A percentile compares a stretch with the other conserved stretches of the same genome.
These are phyloP conservation scores for Russula sp. DNA, from an alignment of 768 basidiomycete genomes.

Conservation along the genomic window DNA sequence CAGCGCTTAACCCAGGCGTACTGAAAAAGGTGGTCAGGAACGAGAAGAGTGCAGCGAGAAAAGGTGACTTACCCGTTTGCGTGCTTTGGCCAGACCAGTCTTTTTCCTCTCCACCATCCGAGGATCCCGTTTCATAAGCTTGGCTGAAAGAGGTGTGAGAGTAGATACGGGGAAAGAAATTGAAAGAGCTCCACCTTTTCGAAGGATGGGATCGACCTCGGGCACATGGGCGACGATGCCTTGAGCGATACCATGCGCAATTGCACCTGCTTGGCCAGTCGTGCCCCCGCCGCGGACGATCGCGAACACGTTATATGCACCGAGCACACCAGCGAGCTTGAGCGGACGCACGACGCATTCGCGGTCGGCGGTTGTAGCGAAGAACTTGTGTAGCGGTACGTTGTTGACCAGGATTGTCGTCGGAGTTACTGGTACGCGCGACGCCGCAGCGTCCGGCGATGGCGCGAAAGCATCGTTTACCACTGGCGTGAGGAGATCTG, in stretches of 20 bases:
- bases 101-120: conserved; percentile 99
- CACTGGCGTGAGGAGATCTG: conserved; percentile 15
- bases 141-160: conserved; percentile 50
- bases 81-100: conserved; percentile 87
- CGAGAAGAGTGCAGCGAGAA: conserved; percentile 16
- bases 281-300: conserved; percentile 78
- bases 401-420: conserved; percentile 84
- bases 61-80: conserved; percentile 69
- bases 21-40: conserved; percentile 41
- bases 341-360: conserved; percentile 82
- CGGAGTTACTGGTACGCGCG: conserved; percentile 43
- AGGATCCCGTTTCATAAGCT: conserved; percentile 85
- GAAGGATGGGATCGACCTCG: conserved; percentile 59
- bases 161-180: background rate
- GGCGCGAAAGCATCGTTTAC: conserved; percentile 23
- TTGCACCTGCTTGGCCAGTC: conserved; percentile 90
- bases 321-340: conserved; percentile 76
- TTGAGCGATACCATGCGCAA: conserved; percentile 73
- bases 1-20: conserved; percentile 97
- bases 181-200: conserved; percentile 54
- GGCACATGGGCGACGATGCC: conserved; percentile 72
- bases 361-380: conserved; percentile 69
- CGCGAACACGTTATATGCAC: conserved; percentile 71
- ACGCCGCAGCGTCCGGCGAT: conserved; percentile 6
- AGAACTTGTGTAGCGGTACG: conserved; percentile 73